A percentile compares a stretch with the other conserved stretches of the same genome.
These are phyloP conservation scores for Crepidotus variabilis DNA, from an alignment of 768 basidiomycete genomes.

Conservation along the genomic window DNA sequence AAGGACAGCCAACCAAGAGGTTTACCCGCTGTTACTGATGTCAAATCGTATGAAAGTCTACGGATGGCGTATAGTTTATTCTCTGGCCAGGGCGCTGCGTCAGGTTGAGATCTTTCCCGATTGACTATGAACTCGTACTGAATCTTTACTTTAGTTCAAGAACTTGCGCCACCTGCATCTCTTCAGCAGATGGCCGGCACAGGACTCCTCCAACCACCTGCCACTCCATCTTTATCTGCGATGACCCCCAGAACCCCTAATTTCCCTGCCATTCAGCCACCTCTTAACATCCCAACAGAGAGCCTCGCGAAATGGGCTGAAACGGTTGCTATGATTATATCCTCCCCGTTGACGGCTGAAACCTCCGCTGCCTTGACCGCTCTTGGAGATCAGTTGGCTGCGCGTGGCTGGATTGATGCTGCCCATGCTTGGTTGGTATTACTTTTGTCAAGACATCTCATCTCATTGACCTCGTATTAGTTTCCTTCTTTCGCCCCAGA, in stretches of 20 bases:
- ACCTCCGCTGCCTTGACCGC: slow-evolving; percentile 73
- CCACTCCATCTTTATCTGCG: slow-evolving; percentile 25
- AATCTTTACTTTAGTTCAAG: slow-evolving; percentile 52
- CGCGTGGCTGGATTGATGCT: slow-evolving; percentile 74
- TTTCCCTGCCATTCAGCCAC: slow-evolving; percentile 42
- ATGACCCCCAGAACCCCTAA: slow-evolving; percentile 64
- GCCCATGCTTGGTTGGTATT: slow-evolving; percentile 83
- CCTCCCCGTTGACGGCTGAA: slow-evolving; percentile 62
- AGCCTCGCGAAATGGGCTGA: slow-evolving; percentile 81
- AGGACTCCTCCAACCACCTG: slow-evolving; percentile 34
- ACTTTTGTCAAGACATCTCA: not conserved
- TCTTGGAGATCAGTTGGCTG: slow-evolving; percentile 77
- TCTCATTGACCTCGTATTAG: slow-evolving; percentile 7
- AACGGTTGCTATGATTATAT: slow-evolving; percentile 77
- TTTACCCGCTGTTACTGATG: slow-evolving; percentile 6
- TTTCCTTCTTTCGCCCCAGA: slow-evolving; percentile 67
- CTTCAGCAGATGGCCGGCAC: slow-evolving; percentile 34
- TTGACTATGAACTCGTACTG: slow-evolving; percentile 4
- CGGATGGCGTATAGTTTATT: slow-evolving; percentile 79
- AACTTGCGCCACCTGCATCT: slow-evolving; percentile 59
- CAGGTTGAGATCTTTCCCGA: slow-evolving; percentile 30
- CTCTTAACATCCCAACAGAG: slow-evolving; percentile 52
- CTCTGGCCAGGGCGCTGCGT: slow-evolving; percentile 76
- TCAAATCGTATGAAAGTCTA: slow-evolving; percentile 54
- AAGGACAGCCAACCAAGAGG: slow-evolving; percentile 25